A percentile compares a stretch with the other conserved stretches of the same genome.
These are phyloP conservation scores for Infundibulicybe gibba DNA, from an alignment of 768 basidiomycete genomes.

Conservation along the genomic window DNA sequence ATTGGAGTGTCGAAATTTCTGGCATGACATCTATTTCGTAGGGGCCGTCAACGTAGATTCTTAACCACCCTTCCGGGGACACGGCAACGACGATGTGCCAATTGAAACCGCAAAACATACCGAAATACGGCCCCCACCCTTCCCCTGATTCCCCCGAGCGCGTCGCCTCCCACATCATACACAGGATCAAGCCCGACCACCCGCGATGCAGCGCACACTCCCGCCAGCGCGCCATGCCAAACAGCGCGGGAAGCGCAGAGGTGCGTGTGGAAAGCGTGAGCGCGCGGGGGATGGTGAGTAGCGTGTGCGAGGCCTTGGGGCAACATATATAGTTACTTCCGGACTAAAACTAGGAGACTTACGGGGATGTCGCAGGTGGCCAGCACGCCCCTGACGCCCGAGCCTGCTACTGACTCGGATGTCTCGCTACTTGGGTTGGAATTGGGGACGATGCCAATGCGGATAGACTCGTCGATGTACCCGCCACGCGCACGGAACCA, in stretches of 20 bases:
- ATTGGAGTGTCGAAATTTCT: slow-evolving; percentile 81
- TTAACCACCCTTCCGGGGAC: slow-evolving; percentile 56
- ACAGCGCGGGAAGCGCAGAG: slow-evolving; percentile 53
- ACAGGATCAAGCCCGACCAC: slow-evolving; percentile 88
- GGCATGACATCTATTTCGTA: slow-evolving; percentile 60
- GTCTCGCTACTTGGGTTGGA: too few species aligned
- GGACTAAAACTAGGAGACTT: too few species aligned
- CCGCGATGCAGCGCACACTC: slow-evolving; percentile 54
- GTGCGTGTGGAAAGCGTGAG: slow-evolving; percentile 80
- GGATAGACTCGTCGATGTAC: too few species aligned
- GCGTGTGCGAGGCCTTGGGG: slow-evolving; percentile 29
- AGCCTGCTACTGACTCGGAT: too few species aligned
- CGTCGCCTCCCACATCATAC: slow-evolving; percentile 90
- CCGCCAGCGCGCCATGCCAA: slow-evolving; percentile 68
- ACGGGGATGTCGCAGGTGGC: too few species aligned
- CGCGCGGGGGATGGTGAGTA: slow-evolving; percentile 81
- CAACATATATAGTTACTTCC: too few species aligned
- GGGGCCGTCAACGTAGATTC: background rate
- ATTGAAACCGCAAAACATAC: slow-evolving; percentile 37
- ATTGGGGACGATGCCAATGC: too few species aligned
- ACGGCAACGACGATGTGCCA: slow-evolving; percentile 63
- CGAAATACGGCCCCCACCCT: too few species aligned
- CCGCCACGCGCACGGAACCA: too few species aligned
- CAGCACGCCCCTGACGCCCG: too few species aligned
- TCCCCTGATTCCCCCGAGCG: too few species aligned